Percentiles rank a stretch among this genome's conserved stretches.
Conservation (phyloP, 129 eudicot species). For the Ambrosia trifida region DNA sequence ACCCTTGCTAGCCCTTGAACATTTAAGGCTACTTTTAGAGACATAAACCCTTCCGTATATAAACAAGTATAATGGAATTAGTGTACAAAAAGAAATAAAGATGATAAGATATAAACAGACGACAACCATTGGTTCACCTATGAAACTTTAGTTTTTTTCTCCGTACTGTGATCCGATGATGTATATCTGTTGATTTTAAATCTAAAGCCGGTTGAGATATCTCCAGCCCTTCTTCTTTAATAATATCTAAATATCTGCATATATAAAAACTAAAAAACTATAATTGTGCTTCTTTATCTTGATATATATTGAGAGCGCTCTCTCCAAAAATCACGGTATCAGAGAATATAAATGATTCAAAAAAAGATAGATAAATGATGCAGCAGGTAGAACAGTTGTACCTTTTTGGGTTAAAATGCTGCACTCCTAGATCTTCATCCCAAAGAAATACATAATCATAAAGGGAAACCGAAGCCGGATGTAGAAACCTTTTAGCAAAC, state of each 20-base stretch:
- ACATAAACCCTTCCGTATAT: slow-evolving; percentile 65
- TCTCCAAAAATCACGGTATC: slow-evolving; percentile 8
- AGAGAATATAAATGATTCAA: not conserved
- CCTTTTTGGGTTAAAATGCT: slow-evolving; percentile 88
- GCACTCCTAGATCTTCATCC: slow-evolving; percentile 97
- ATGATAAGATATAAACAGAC: not conserved
- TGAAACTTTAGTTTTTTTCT: slow-evolving; percentile 57
- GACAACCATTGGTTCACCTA: slow-evolving; percentile 44
- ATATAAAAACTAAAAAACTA: not conserved
- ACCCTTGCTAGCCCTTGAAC: slow-evolving; percentile 63
- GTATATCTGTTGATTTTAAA: slow-evolving; percentile 86
- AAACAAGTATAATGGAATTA: slow-evolving; percentile 11
- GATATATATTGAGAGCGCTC: not conserved
- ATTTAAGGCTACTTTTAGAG: slow-evolving; percentile 61
- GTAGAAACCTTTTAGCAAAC: slow-evolving; percentile 96
- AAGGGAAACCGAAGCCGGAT: slow-evolving; percentile 76
- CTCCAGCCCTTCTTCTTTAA: slow-evolving; percentile 73
- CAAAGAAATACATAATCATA: slow-evolving; percentile 92
- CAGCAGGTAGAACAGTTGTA: slow-evolving; percentile 26
- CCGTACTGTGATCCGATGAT: slow-evolving; percentile 83
- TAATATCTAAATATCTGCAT: slow-evolving; percentile 71
- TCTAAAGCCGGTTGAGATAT: slow-evolving; percentile 99
- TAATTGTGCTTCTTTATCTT: not conserved
- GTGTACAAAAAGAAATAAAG: slow-evolving; percentile 9
- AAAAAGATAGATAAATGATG: slow-evolving; percentile 12